Evolutionary conservation across 805 yeast genomes (phyloP).

Genomic region (Vanderwaltozyma verrucispora): DNA sequence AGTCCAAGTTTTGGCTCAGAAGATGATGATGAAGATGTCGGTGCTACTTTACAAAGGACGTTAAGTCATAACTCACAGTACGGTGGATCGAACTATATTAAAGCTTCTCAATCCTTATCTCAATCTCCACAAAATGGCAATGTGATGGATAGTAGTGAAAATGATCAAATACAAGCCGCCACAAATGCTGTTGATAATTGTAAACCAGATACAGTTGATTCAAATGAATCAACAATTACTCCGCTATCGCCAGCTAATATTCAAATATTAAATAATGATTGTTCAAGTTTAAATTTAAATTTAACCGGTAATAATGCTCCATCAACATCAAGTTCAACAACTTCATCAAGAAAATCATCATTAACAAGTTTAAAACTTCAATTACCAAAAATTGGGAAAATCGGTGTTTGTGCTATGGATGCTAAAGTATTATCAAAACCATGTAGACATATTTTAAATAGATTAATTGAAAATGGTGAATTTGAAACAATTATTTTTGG

Average conservation of each 20-base stretch:
- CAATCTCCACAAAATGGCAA: conserved; percentile 11
- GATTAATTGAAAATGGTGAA: conserved; percentile 86
- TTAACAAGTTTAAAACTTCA: conserved; percentile 27
- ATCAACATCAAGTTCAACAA: conserved; percentile 16
- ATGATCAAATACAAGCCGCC: not conserved
- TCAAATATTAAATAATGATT: not conserved
- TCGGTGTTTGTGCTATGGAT: conserved; percentile 99
- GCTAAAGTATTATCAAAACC: conserved; percentile 93
- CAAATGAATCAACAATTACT: too few relatives aligned
- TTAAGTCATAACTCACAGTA: conserved; percentile 18
- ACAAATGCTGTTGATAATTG: too few relatives aligned
- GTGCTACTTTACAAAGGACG: conserved; percentile 17
- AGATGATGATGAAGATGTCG: conserved; percentile 22
- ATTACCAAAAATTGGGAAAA: conserved; percentile 72
- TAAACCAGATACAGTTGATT: too few relatives aligned
- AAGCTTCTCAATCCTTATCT: not conserved
- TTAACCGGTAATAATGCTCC: not conserved
- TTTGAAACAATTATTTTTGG: conserved; percentile 96
- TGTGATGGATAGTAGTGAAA: not conserved
- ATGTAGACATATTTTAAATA: conserved; percentile 78
- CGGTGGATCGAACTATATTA: not conserved
- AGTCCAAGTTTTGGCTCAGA: conserved; percentile 13
- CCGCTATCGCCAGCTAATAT: not conserved
- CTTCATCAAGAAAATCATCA: conserved; percentile 24
- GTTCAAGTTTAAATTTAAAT: not conserved